Percentiles rank a stretch among this genome's conserved stretches.
These are phyloP conservation scores for Talaromyces liani DNA, from an alignment of 495 filamentous ascomycete genomes.

Conservation along the genomic window DNA sequence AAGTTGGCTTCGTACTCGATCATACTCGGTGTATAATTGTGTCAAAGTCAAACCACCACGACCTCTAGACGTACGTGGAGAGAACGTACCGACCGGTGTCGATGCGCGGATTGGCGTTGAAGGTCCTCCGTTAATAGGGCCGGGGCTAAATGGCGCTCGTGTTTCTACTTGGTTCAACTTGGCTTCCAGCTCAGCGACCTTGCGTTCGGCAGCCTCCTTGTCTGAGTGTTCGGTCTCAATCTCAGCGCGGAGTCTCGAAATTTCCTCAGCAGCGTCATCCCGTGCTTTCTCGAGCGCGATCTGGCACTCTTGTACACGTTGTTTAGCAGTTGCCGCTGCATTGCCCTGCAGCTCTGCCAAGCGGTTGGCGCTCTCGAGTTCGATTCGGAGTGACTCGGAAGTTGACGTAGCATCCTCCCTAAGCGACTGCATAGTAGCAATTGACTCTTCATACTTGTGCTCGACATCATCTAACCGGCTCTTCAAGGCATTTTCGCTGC, in stretches of 20 bases:
- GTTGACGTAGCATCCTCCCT: constrained; percentile 72
- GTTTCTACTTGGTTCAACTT: constrained; percentile 62
- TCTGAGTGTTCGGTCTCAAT: constrained; percentile 72
- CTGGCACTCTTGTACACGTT: constrained; percentile 76
- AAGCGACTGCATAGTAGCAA: constrained; percentile 72
- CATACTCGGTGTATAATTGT: constrained; percentile 61
- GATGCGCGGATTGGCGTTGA: constrained; percentile 40
- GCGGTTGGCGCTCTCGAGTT: constrained; percentile 70
- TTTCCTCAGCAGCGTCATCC: constrained; percentile 73
- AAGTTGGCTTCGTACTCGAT: constrained; percentile 49
- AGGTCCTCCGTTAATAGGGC: constrained; percentile 43
- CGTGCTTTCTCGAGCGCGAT: constrained; percentile 65
- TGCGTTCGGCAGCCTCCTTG: constrained; percentile 59
- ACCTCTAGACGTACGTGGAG: constrained; percentile 48
- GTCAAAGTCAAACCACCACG: constrained; percentile 56
- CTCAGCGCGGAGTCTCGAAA: constrained; percentile 71
- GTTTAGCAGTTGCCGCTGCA: constrained; percentile 69
- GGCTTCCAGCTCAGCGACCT: constrained; percentile 66
- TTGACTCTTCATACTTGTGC: constrained; percentile 75
- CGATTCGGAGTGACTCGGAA: constrained; percentile 74
- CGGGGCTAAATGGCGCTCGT: constrained; percentile 44
- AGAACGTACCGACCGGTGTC: constrained; percentile 46
- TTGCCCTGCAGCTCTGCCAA: constrained; percentile 81
- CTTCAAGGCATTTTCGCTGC: constrained; percentile 72
- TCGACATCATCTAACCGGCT: constrained; percentile 75